These are phyloP conservation scores for Globisporangium radiosum DNA, from an alignment of 352 stramenopile genomes.

Conservation along the genomic window DNA sequence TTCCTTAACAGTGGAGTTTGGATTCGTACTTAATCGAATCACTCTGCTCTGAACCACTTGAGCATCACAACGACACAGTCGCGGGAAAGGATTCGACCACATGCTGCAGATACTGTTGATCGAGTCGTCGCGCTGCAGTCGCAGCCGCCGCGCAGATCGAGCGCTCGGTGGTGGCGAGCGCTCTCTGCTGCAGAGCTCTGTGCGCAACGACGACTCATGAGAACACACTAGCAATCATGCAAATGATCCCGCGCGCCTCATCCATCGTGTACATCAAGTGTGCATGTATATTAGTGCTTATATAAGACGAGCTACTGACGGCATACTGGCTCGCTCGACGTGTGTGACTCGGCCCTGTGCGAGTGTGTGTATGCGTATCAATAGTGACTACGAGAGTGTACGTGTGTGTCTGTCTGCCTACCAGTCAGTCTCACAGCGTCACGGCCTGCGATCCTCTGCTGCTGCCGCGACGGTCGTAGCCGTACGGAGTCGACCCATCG, in stretches of 20 bases:
- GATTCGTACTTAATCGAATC: too few species aligned
- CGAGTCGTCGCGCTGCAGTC: not conserved
- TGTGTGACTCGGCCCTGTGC: not conserved
- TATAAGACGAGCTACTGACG: not conserved
- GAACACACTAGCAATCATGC: not conserved
- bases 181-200: not conserved
- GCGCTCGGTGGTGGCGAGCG: not conserved
- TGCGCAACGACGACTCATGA: not conserved
- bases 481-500: slow-evolving; percentile 5
- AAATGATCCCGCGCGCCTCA: too few species aligned
- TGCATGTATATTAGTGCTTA: not conserved
- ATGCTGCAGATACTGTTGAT: slow-evolving; percentile 15
- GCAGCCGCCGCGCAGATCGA: too few species aligned
- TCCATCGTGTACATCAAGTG: not conserved
- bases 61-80: too few species aligned
- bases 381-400: not conserved
- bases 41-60: too few species aligned
- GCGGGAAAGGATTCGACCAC: too few species aligned
- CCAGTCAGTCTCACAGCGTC: slow-evolving; percentile 3
- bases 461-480: slow-evolving; percentile 2
- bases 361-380: not conserved
- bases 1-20: too few species aligned
- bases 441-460: slow-evolving; percentile 7
- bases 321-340: too few species aligned
- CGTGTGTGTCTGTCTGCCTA: too few species aligned